Evolutionary conservation across 2,329 filamentous ascomycete genomes (phyloP).

Genomic region (Verruconis gallopava): DNA sequence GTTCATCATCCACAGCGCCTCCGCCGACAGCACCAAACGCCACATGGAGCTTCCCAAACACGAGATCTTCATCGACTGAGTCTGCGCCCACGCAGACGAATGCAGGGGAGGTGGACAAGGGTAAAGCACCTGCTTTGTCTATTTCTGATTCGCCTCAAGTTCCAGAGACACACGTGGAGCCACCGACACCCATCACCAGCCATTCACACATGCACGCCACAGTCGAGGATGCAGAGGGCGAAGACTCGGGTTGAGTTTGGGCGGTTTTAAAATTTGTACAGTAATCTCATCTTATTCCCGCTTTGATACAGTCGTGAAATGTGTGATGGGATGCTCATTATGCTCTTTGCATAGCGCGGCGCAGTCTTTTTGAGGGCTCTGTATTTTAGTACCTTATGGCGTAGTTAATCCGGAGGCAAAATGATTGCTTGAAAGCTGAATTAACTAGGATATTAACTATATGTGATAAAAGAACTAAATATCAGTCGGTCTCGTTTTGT

Average conservation of each 20-base stretch:
- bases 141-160: background rate
- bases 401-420: no score
- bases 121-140: background rate
- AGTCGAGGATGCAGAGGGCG: constrained; percentile 4
- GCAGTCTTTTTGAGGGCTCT: no score
- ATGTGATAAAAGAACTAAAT: no score
- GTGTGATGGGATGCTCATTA: no score
- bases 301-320: no score
- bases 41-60: constrained; percentile 1
- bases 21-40: background rate
- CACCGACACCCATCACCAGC: constrained; percentile 3
- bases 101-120: background rate
- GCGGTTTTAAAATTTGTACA: no score
- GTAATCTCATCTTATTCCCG: no score
- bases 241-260: background rate
- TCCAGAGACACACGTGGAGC: constrained; percentile 7
- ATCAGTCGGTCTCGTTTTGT: no score
- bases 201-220: background rate
- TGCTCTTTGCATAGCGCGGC: no score
- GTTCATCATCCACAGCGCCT: background rate
- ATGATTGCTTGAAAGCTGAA: no score
- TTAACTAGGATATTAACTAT: no score
- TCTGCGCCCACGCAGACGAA: background rate
- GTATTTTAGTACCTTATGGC: no score
- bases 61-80: background rate